These are phyloP conservation scores for Carallia pectinifolia DNA, from an alignment of 345 rosid species.

Conservation along the genomic window DNA sequence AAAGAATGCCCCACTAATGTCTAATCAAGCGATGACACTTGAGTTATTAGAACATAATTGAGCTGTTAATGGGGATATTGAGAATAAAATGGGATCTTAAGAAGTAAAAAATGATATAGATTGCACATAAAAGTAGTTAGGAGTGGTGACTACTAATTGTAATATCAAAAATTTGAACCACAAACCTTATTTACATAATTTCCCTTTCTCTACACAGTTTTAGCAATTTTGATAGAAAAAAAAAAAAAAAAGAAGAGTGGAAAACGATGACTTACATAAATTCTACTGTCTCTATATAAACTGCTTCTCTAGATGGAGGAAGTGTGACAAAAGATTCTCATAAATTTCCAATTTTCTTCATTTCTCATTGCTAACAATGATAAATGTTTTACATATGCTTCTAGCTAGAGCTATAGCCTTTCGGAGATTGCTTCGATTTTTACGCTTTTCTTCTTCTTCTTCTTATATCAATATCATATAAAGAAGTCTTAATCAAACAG, in stretches of 20 bases:
- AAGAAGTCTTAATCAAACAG: constrained; percentile 40
- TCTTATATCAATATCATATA: constrained; percentile 5
- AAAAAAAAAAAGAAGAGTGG: constrained; percentile 12
- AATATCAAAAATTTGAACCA: no score
- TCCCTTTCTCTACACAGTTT: no score
- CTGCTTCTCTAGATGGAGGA: neutral
- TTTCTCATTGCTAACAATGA: neutral
- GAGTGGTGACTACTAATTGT: no score
- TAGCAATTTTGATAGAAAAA: no score
- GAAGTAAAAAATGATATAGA: constrained; percentile 17
- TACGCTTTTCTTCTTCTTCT: neutral
- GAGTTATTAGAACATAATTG: constrained; percentile 15
- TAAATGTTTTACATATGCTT: constrained; percentile 8
- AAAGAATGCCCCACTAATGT: constrained; percentile 33
- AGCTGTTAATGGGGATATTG: neutral
- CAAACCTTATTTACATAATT: no score
- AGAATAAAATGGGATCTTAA: neutral
- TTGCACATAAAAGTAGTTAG: no score
- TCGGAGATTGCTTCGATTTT: constrained; percentile 1
- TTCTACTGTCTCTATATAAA: constrained; percentile 16
- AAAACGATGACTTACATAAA: constrained; percentile 33
- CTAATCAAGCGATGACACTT: constrained; percentile 35
- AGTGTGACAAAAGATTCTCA: constrained; percentile 8
- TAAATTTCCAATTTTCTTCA: neutral
- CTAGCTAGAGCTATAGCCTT: constrained; percentile 1